phyloP scores from a whole-genome alignment of 768 basidiomycete species.

The Amanita exitialis region DNA sequence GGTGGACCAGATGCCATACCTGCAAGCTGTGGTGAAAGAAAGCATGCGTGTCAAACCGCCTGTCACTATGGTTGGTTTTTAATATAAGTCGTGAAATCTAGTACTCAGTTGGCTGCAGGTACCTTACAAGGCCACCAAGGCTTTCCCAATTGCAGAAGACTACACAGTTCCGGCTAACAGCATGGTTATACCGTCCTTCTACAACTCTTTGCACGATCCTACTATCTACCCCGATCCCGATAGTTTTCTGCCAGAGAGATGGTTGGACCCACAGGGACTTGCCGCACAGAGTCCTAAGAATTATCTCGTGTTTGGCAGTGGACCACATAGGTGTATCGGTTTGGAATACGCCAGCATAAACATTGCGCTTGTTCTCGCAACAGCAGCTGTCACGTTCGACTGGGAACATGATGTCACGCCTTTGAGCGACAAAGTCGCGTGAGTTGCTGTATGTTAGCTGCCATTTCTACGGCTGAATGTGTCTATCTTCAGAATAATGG shows the following conservation, averaged over 20 bases:
- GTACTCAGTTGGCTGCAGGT: conserved; percentile 38
- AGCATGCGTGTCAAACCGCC: conserved; percentile 87
- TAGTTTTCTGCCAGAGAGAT: conserved; percentile 77
- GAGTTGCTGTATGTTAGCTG: conserved; percentile 21
- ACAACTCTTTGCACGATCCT: conserved; percentile 86
- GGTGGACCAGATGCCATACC: conserved; percentile 88
- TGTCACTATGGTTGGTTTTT: conserved; percentile 76
- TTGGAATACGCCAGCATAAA: conserved; percentile 90
- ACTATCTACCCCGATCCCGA: conserved; percentile 84
- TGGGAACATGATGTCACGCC: conserved; percentile 85
- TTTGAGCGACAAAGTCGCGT: conserved; percentile 74
- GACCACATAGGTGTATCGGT: conserved; percentile 90
- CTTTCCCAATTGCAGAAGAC: conserved; percentile 86
- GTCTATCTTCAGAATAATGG: conserved; percentile 60
- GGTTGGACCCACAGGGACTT: conserved; percentile 72
- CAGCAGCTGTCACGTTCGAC: conserved; percentile 70
- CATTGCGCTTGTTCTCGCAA: conserved; percentile 76
- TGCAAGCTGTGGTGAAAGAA: conserved; percentile 90
- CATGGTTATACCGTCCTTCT: conserved; percentile 95
- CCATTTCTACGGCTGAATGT: background rate
- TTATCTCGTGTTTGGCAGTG: conserved; percentile 92
- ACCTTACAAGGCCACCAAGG: conserved; percentile 82
- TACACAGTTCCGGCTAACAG: conserved; percentile 88
- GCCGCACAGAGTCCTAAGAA: conserved; percentile 87
- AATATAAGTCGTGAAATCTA: background rate